Base-by-base conservation (phyloP, 306 rosid genomes). In the Quercus dentata region DNA sequence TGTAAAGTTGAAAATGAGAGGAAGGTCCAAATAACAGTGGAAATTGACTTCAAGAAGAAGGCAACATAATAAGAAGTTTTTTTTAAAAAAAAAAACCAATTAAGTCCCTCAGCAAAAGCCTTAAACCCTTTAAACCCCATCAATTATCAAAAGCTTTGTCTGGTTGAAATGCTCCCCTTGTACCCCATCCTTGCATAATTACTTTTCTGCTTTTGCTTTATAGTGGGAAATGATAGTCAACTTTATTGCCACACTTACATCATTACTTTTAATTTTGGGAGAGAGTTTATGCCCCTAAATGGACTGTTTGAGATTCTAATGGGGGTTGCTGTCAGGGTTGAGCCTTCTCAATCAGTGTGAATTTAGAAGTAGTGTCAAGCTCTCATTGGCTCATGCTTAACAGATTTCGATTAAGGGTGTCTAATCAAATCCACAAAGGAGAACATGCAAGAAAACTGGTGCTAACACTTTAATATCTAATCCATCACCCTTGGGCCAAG, bases 161-260 rank as follows among this genome's bases (percentile, higher is more conserved):
- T 85, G 87, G 93, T 89, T 88, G 92, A 91, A 91, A 83, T 84
- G 89, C 83, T 89, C 80, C 83, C 71, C 78, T 74, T 77, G 91
- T 90, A 80, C 83, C 90, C 88, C 86, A 87, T 88, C 74, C 31
- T 75, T 80, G 81, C 81, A 86, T 89, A 88, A 91, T 92, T 88
- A 85, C 91, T 82, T 72, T 67, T 74, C 82, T 56, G 85, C 96
- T 92, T 92, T 92, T 89, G 91, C 90, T 91, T 91, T 89, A 84
- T 86, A 74, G 92, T 87, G 92, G 96, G 82, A 89, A 86, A 91
- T 86, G 83, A 89, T 89, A 81, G 86, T 88, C 90, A 91, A 86
- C 90, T 91, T 91, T 84, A 88, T 88, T 74, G 89, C 84, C 85
- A 73, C 82, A 76, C 80, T 85, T 61, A 21, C 87, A 86, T 92